A percentile compares a stretch with the other conserved stretches of the same genome.
phyloP scores from a whole-genome alignment of 1,284 basidiomycete species.

The Ceratobasidium sp. region DNA sequence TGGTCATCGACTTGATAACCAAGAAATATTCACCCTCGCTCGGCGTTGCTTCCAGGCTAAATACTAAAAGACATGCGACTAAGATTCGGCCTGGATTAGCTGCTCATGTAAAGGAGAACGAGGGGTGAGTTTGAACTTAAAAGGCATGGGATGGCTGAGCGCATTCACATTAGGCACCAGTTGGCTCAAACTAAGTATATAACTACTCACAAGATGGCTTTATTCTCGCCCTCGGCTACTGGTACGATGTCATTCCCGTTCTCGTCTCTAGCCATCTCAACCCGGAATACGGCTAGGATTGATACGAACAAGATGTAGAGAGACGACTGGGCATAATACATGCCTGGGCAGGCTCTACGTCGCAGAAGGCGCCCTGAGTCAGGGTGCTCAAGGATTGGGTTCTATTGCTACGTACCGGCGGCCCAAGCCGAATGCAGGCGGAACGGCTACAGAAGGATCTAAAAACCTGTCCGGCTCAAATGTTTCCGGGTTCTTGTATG shows the following conservation, averaged over 20 bases:
- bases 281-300: not conserved
- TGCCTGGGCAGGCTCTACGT: constrained; percentile 5
- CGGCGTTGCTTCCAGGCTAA: too few relatives aligned
- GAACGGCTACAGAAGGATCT: constrained; percentile 23
- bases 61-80: too few relatives aligned
- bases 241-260: not conserved
- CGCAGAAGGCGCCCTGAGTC: too few relatives aligned
- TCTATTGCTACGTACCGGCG: not conserved
- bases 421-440: constrained; percentile 15
- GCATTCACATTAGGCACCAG: not conserved
- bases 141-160: not conserved
- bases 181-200: too few relatives aligned
- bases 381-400: not conserved
- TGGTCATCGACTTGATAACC: too few relatives aligned
- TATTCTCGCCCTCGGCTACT: not conserved
- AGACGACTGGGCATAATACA: constrained; percentile 1
- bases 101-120: not conserved
- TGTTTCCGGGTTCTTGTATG: constrained; percentile 61
- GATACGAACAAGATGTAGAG: constrained; percentile 6
- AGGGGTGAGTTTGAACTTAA: not conserved
- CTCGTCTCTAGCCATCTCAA: not conserved
- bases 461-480: constrained; percentile 63
- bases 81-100: too few relatives aligned
- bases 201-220: too few relatives aligned
- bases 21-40: too few relatives aligned